A percentile compares a stretch with the other conserved stretches of the same genome.
Conservation (phyloP, 2,329 filamentous ascomycete species). For the Neonectria coccinea region DNA sequence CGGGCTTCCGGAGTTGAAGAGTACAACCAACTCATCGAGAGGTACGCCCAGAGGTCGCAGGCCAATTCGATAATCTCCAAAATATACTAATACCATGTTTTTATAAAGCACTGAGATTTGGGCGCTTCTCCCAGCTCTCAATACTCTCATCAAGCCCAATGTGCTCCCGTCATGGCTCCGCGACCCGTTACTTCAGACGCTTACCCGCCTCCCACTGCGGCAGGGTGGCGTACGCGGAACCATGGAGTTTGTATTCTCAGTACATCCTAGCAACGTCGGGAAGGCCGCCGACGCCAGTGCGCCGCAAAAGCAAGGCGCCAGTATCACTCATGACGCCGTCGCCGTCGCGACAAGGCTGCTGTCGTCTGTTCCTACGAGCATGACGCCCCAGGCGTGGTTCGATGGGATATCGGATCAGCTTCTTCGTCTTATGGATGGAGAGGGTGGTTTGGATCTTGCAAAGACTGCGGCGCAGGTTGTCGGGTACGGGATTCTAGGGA, state of each 20-base stretch:
- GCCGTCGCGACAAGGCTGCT: constrained; percentile 72
- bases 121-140: constrained; percentile 70
- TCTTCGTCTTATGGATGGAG: constrained; percentile 70
- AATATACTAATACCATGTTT: constrained; percentile 22
- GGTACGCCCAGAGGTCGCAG: constrained; percentile 50
- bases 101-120: constrained; percentile 55
- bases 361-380: constrained; percentile 67
- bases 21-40: constrained; percentile 62
- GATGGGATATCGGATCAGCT: constrained; percentile 70
- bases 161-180: constrained; percentile 71
- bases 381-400: constrained; percentile 70
- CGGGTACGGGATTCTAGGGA: constrained; percentile 73
- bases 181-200: constrained; percentile 64
- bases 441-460: constrained; percentile 50
- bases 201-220: constrained; percentile 72
- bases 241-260: constrained; percentile 77
- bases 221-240: constrained; percentile 73
- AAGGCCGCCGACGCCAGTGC: constrained; percentile 54
- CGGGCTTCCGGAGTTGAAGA: constrained; percentile 52
- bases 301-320: constrained; percentile 68
- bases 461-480: constrained; percentile 54
- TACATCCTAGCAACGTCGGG: constrained; percentile 67
- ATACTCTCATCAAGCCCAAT: constrained; percentile 71
- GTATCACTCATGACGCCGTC: constrained; percentile 76
- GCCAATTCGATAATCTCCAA: not conserved